Conservation (phyloP, 768 basidiomycete genomes). For the Leucogyrophana mollusca region DNA sequence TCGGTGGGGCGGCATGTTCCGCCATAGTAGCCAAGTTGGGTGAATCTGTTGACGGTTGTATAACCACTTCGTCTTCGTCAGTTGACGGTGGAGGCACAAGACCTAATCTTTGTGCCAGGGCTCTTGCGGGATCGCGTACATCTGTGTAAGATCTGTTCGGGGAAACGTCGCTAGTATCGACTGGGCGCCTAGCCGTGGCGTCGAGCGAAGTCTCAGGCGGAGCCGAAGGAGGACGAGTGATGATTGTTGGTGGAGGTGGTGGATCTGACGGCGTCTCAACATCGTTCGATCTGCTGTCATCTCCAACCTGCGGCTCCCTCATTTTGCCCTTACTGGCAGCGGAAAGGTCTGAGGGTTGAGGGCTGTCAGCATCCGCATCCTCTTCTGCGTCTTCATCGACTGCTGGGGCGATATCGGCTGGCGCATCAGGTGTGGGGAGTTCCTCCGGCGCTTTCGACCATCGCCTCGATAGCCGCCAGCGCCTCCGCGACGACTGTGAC, state of each 20-base stretch:
- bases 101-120: not conserved
- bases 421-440: constrained; percentile 8
- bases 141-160: constrained; percentile 18
- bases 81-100: constrained; percentile 4
- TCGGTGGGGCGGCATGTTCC: constrained; percentile 18
- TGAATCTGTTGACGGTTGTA: constrained; percentile 15
- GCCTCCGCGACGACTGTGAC: constrained; percentile 15
- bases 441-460: constrained; percentile 30
- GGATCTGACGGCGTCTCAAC: not conserved
- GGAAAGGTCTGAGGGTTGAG: constrained; percentile 24
- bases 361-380: constrained; percentile 25
- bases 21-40: constrained; percentile 6
- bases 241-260: constrained; percentile 1
- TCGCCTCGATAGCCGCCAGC: constrained; percentile 29
- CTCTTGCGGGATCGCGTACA: not conserved
- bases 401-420: constrained; percentile 7
- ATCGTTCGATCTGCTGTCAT: not conserved
- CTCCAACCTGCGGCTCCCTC: constrained; percentile 12
- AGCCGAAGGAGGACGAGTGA: not conserved
- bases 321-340: constrained; percentile 33
- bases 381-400: constrained; percentile 18
- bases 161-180: constrained; percentile 1
- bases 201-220: constrained; percentile 1
- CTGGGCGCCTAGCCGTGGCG: not conserved
- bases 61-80: constrained; percentile 20